Evolutionary conservation across 1,284 basidiomycete genomes (phyloP), one percentile per base, ranked within the genome.

Genomic region (Malassezia sp.): DNA sequence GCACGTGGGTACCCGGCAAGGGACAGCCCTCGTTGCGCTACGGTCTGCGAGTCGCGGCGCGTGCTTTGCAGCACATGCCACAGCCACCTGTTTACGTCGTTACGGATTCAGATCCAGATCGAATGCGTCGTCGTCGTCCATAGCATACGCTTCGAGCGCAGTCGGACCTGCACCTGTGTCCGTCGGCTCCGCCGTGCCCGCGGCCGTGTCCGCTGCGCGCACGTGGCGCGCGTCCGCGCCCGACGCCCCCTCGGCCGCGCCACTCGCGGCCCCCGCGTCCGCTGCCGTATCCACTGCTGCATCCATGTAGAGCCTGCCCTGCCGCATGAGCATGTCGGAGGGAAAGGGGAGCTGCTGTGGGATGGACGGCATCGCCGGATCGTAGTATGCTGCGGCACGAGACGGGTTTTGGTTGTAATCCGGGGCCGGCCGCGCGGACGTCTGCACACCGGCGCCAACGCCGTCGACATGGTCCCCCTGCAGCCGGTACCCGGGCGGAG

Each of bases 341-440:
- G 60, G 60, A 39, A 60, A 62, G 14, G 60, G 60, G 46, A 62
- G 56, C 31, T 62, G 58, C 23, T 62, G 60, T 21, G 54, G 58
- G 58, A 59, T 62, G 8, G 43, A 44, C 5, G 60, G 59, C 31
- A 62, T 59, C 10, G 54, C 56, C 6, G 60, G 60, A 39, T 62
- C 58, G 24, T 62, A 62, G 40, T 62, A 62, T 0, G 49, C 58
- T 24, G 56, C 56, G 14, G 60, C 60, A 11, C 54, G 39, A 27
- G 52, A 51, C 0, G 60, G 58, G 15, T 52, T 44, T 9, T 49
- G 56, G 38, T 62, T 62, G 49, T 62, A 62, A 18, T 60, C 60
- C 11, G 56, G 41, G 9, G 49, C 56, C 2, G 24, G 29, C n/a
- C n/a, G n/a, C n/a, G n/a, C n/a, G n/a, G n/a, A n/a, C n/a, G n/a